These are phyloP conservation scores for Phytopythium oedochilum DNA, from an alignment of 352 stramenopile species.

Conservation along the genomic window DNA sequence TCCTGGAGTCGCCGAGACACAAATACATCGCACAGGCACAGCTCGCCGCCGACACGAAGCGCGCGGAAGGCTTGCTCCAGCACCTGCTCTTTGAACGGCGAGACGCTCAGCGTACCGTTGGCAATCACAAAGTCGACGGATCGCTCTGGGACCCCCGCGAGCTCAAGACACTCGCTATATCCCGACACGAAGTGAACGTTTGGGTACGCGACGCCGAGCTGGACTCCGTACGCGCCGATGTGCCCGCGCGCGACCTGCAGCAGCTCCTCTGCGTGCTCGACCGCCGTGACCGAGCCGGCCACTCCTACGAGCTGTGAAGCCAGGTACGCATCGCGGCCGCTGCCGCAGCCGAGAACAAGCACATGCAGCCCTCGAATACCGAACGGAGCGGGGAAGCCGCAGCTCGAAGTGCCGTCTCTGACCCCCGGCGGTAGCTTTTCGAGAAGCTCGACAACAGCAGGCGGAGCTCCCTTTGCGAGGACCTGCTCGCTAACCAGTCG, in stretches of 20 bases:
- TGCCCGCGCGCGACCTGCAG: conserved; percentile 67
- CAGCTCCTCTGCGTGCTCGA: conserved; percentile 90
- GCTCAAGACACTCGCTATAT: conserved; percentile 85
- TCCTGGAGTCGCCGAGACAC: conserved; percentile 71
- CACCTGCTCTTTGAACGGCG: conserved; percentile 88
- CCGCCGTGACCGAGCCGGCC: conserved; percentile 74
- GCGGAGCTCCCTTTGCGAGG: background rate
- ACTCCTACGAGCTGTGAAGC: conserved; percentile 74
- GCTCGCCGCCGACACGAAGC: conserved; percentile 83
- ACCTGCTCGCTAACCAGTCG: background rate
- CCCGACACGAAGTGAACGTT: conserved; percentile 88
- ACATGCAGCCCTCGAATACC: conserved; percentile 55
- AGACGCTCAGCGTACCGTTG: conserved; percentile 93
- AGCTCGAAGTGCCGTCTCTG: conserved; percentile 74
- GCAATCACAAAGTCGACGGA: conserved; percentile 90
- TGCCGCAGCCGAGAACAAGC: conserved; percentile 86
- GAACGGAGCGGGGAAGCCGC: conserved; percentile 71
- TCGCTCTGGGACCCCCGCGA: conserved; percentile 60
- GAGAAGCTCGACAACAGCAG: conserved; percentile 45
- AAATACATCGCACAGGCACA: conserved; percentile 93
- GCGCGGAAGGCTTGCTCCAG: conserved; percentile 78
- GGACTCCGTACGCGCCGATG: conserved; percentile 64
- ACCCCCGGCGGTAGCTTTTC: conserved; percentile 64
- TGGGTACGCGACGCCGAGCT: conserved; percentile 62
- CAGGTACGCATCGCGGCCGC: conserved; percentile 88